A percentile compares a stretch with the other conserved stretches of the same genome.
Conservation (phyloP, 78 protist species). For the Planoprotostelium fungivorum region DNA sequence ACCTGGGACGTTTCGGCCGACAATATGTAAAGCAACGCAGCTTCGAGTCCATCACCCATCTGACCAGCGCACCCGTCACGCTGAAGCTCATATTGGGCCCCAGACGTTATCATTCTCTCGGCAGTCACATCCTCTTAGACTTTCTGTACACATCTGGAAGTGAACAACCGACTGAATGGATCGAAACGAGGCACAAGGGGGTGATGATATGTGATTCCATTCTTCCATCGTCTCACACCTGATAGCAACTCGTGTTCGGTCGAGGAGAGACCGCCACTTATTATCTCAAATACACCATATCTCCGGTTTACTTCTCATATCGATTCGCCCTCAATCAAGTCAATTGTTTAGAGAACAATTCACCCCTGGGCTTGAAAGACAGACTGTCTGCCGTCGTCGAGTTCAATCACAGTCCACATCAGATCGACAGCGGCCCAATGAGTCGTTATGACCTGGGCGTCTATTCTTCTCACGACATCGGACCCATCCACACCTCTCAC, state of each 20-base stretch:
- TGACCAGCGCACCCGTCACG: background rate
- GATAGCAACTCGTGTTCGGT: background rate
- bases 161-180: background rate
- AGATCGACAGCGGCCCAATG: slow-evolving; percentile 54
- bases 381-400: slow-evolving; percentile 68
- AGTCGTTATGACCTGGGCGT: slow-evolving; percentile 56
- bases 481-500: slow-evolving; percentile 51
- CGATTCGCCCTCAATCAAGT: slow-evolving; percentile 42
- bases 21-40: background rate
- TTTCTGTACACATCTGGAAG: background rate
- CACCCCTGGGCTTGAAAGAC: slow-evolving; percentile 29
- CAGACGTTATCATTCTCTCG: background rate
- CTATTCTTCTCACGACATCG: slow-evolving; percentile 55
- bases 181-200: background rate
- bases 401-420: slow-evolving; percentile 51
- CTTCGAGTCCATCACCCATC: background rate
- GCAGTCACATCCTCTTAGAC: background rate
- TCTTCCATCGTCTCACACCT: background rate
- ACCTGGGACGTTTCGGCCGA: background rate
- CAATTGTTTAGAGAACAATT: slow-evolving; percentile 42
- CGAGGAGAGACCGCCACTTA: slow-evolving; percentile 3
- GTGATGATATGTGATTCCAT: too few species aligned
- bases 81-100: background rate
- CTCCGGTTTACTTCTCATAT: slow-evolving; percentile 55
- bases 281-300: slow-evolving; percentile 53